These are phyloP conservation scores for Cylindrodendrum hubeiense DNA, from an alignment of 2,329 filamentous ascomycete species.

Conservation along the genomic window DNA sequence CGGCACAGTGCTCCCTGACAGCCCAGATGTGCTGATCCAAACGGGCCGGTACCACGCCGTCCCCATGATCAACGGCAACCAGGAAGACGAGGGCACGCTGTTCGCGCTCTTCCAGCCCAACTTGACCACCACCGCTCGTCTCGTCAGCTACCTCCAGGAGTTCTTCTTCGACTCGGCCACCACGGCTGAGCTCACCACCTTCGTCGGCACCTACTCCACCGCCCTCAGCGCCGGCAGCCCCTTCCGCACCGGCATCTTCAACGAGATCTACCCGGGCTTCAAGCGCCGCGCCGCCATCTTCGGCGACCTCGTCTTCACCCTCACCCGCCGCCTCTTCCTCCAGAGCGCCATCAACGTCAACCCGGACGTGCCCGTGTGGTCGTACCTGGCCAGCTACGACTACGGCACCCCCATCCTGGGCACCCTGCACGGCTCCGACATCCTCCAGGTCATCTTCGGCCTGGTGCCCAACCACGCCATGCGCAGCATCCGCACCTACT, in stretches of 20 bases:
- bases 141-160: slow-evolving; percentile 71
- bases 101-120: slow-evolving; percentile 79
- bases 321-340: slow-evolving; percentile 76
- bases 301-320: slow-evolving; percentile 81
- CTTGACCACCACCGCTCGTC: slow-evolving; percentile 69
- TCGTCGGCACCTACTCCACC: slow-evolving; percentile 75
- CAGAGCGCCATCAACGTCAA: slow-evolving; percentile 57
- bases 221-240: slow-evolving; percentile 72
- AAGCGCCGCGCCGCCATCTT: slow-evolving; percentile 82
- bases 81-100: slow-evolving; percentile 84
- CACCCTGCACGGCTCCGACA: slow-evolving; percentile 79
- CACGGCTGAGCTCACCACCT: slow-evolving; percentile 60
- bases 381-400: slow-evolving; percentile 80
- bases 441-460: slow-evolving; percentile 77
- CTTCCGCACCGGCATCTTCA: slow-evolving; percentile 76
- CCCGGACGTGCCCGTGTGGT: slow-evolving; percentile 76
- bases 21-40: slow-evolving; percentile 69
- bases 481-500: slow-evolving; percentile 74
- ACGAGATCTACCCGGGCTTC: slow-evolving; percentile 81
- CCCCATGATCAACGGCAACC: slow-evolving; percentile 73
- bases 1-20: slow-evolving; percentile 70
- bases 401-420: slow-evolving; percentile 79
- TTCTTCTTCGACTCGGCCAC: slow-evolving; percentile 72
- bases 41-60: slow-evolving; percentile 63
- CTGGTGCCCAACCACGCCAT: slow-evolving; percentile 73